Base-by-base conservation (phyloP, 371 early-diverging fungal genomes). In the Racocetra persica region DNA sequence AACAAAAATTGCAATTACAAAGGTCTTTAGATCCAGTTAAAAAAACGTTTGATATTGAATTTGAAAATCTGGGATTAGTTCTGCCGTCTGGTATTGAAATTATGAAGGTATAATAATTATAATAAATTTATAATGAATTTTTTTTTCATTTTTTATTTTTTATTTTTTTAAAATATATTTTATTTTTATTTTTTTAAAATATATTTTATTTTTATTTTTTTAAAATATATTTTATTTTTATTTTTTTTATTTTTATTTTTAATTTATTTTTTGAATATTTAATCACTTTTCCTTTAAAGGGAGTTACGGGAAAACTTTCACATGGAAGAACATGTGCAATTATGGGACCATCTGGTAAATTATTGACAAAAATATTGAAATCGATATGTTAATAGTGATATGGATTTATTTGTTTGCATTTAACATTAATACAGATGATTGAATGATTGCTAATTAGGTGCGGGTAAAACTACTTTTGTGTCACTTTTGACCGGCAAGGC, bases 391-490 rank as follows among this genome's bases (percentile, higher is more conserved):
- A 6, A 20, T 59, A 59, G 18, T 22, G 2, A 59, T 4, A 49
- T 13, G 13, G 49, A 13, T 49, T 49, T 49, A 49, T 49, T 49
- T 10, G 14, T 49, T 49, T 49, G 10, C 2, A 8, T 24, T 59
- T 59, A 32, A 32, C 32, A 4, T 59, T 22, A 11, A 26, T 11
- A n/a, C 6, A 26, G n/a, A 59, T 65, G 14, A 28, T 65, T 65
- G 7, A 16, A 26, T 65, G 18, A 16, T 65, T 65, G 38, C 24
- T 65, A 51, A 18, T 65, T 65, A 65, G 73, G 97, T 2, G 92
- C 94, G 4, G 95, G 94, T 69, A 94, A 93, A 81, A 90, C 92
- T 0, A 91, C 92, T 0, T 84, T 92, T 36, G 82, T 92, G 22
- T 88, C 90, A 13, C 84, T 88, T n/a, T 84, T 92, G 0, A 83